Base-by-base conservation (phyloP, 768 basidiomycete species). In the Exidia glandulosa region DNA sequence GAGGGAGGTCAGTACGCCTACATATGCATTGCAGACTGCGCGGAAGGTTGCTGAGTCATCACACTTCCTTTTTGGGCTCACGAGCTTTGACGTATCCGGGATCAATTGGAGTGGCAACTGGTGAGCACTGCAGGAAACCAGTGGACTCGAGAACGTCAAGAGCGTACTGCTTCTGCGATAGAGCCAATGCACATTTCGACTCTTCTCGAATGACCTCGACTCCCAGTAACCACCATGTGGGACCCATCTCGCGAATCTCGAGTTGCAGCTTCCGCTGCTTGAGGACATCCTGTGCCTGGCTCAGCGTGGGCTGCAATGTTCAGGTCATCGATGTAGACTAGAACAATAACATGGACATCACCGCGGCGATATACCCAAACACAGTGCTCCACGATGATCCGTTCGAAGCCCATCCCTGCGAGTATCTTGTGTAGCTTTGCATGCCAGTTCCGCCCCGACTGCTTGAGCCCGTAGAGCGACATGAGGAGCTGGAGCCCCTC, bases 261-360 rank as follows among this genome's bases (percentile, higher is more conserved):
- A 59, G 6, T 13, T 19, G 2, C 27, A 73, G 57, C 58, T 71
- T 69, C 30, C 62, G 58, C 34, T 56, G 48, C 6, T 33, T 27
- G 2, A 76, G 64, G 2, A 71, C 63, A 1, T 41, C 59, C 25
- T 71, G 70, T 59, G 68, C 34, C n/a, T n/a, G n/a, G n/a, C n/a
- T n/a, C n/a, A n/a, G n/a, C n/a, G n/a, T n/a, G n/a, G n/a, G n/a
- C n/a, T n/a, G n/a, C 68, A 57, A 73, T 67, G 2, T 68, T 68
- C 59, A 72, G 66, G 58, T 75, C 69, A 64, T 75, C 67, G 3
- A 74, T 65, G 50, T 61, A 72, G 4, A 71, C 67, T 7, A 66
- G 67, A 19, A 73, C 50, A 33, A 74, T 66, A 32, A 73, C 64
- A 23, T 58, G 63, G 29, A 63, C 59, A 36, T 62, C 62, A 16